Percentiles rank a stretch among this genome's conserved stretches.
Conservation (phyloP, 108 stramenopile species). For the Craspedostauros australis region DNA sequence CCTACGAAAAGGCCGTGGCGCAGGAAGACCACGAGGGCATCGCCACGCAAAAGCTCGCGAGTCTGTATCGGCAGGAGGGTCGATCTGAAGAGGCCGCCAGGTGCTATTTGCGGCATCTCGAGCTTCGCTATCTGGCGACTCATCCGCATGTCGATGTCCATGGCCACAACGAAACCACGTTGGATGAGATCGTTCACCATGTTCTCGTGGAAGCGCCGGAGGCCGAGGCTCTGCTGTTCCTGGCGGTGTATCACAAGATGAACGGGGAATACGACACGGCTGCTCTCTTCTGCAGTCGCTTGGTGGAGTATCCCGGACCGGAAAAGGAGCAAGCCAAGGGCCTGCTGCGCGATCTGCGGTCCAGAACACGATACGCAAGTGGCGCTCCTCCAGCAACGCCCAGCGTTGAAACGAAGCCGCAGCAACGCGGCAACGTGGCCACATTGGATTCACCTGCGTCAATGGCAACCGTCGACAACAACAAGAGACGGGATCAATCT, state of each 20-base stretch:
- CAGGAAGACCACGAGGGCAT: conserved; percentile 90
- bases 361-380: conserved; percentile 13
- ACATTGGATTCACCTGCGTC: too few relatives aligned
- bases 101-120: conserved; percentile 86
- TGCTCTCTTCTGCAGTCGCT: conserved; percentile 65
- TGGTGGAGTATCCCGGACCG: conserved; percentile 91
- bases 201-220: conserved; percentile 80
- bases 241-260: conserved; percentile 80
- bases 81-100: conserved; percentile 84
- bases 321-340: conserved; percentile 93
- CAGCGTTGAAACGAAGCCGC: background rate
- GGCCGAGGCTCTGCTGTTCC: conserved; percentile 85
- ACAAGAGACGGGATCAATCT: background rate
- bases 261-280: conserved; percentile 75
- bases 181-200: conserved; percentile 54
- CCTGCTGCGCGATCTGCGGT: conserved; percentile 84
- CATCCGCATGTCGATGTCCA: conserved; percentile 10
- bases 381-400: background rate
- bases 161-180: conserved; percentile 17
- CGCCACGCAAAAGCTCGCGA: conserved; percentile 88
- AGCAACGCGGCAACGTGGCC: background rate
- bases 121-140: conserved; percentile 64
- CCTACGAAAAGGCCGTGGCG: conserved; percentile 85
- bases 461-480: background rate
- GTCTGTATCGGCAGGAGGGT: conserved; percentile 70